A percentile compares a stretch with the other conserved stretches of the same genome.
Conservation (phyloP, 306 rosid species). For the Rosa multiflora region DNA sequence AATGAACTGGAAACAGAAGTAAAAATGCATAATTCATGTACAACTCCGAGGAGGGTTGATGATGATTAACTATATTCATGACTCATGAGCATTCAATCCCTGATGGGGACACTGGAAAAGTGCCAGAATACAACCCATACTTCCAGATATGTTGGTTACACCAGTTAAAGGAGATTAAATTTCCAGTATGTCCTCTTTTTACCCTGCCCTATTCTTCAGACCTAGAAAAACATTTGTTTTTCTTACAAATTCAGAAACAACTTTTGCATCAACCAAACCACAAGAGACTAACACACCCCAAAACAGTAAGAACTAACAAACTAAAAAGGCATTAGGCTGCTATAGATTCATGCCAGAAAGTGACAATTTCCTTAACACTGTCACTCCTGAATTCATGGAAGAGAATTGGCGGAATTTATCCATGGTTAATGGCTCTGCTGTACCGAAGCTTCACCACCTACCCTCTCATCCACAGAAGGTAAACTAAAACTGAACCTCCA, state of each 20-base stretch:
- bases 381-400: slow-evolving; percentile 42
- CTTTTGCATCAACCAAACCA: slow-evolving; percentile 16
- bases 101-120: slow-evolving; percentile 32
- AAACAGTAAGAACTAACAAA: slow-evolving; percentile 27
- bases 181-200: slow-evolving; percentile 21
- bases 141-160: slow-evolving; percentile 36
- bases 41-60: neutral
- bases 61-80: slow-evolving; percentile 24
- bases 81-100: slow-evolving; percentile 45
- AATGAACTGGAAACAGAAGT: neutral
- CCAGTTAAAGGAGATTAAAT: slow-evolving; percentile 21
- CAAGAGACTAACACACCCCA: slow-evolving; percentile 23
- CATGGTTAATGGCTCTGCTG: slow-evolving; percentile 45
- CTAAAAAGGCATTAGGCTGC: slow-evolving; percentile 40
- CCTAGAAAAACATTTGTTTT: slow-evolving; percentile 35
- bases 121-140: slow-evolving; percentile 40
- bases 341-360: slow-evolving; percentile 38
- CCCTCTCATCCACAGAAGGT: slow-evolving; percentile 61
- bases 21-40: slow-evolving; percentile 5
- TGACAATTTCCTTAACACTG: slow-evolving; percentile 49
- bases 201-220: slow-evolving; percentile 32
- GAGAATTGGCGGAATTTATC: slow-evolving; percentile 39
- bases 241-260: slow-evolving; percentile 40
- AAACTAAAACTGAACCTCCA: slow-evolving; percentile 83
- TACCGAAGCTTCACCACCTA: slow-evolving; percentile 55